These are phyloP conservation scores for Asterochloris erici DNA, from an alignment of 139 green algal genomes.

Conservation along the genomic window DNA sequence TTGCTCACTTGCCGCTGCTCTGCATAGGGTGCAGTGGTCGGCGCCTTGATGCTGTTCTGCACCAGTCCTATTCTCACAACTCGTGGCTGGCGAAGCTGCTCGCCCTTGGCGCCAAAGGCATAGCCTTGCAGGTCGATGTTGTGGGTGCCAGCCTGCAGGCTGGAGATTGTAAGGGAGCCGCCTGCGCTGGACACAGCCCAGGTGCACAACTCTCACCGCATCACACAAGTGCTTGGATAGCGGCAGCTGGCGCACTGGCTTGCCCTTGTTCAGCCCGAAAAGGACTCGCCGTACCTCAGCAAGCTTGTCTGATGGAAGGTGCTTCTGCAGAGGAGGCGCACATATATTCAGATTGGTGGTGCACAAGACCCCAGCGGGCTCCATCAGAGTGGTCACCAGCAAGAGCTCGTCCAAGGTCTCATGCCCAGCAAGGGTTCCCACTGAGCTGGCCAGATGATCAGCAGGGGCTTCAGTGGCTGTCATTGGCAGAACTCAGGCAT, in stretches of 20 bases:
- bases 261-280: conserved; percentile 67
- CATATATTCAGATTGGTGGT: background rate
- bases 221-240: conserved; percentile 12
- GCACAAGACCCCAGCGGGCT: too few relatives aligned
- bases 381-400: too few relatives aligned
- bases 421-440: too few relatives aligned
- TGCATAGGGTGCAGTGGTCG: conserved; percentile 78
- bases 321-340: conserved; percentile 30
- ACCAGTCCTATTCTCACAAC: conserved; percentile 82
- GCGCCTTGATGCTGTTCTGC: conserved; percentile 75
- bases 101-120: conserved; percentile 64
- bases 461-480: too few relatives aligned
- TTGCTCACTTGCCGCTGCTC: conserved; percentile 61
- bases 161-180: too few relatives aligned
- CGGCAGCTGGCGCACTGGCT: conserved; percentile 40
- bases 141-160: too few relatives aligned
- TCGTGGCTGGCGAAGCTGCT: conserved; percentile 77
- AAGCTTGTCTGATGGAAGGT: conserved; percentile 67
- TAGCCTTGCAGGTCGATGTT: conserved; percentile 74
- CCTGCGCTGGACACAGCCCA: too few relatives aligned
- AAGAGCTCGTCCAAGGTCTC: too few relatives aligned
- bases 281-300: conserved; percentile 69
- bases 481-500: too few relatives aligned
- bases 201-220: background rate
- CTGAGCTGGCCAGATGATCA: too few relatives aligned